A percentile compares a stretch with the other conserved stretches of the same genome.
These are phyloP conservation scores for Acanthochlamys bracteata DNA, from an alignment of 106 monocot species.

Conservation along the genomic window DNA sequence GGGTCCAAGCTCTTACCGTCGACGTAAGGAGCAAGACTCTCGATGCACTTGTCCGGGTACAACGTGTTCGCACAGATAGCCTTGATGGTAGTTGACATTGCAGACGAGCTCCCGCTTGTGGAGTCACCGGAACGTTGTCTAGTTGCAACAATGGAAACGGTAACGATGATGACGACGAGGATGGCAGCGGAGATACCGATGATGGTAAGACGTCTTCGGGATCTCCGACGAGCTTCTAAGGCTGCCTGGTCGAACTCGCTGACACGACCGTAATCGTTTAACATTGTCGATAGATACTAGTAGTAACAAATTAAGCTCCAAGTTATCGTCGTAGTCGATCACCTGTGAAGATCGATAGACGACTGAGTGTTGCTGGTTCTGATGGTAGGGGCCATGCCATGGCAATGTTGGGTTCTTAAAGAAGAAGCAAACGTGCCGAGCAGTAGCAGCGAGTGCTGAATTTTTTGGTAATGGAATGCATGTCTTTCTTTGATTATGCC, in stretches of 20 bases:
- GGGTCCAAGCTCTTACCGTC: conserved; percentile 1
- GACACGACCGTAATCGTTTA: conserved; percentile 2
- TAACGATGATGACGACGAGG: conserved; percentile 1
- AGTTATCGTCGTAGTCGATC: too few relatives aligned
- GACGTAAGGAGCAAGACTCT: neutral
- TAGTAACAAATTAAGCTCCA: too few relatives aligned
- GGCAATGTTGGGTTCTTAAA: neutral
- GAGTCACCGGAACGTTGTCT: neutral
- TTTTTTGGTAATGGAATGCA: too few relatives aligned
- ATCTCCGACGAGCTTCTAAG: conserved; percentile 13
- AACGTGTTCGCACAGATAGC: neutral
- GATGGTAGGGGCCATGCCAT: neutral
- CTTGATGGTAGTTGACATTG: conserved; percentile 11
- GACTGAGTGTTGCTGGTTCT: too few relatives aligned
- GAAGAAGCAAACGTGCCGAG: conserved; percentile 12
- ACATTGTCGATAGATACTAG: too few relatives aligned
- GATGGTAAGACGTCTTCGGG: conserved; percentile 9
- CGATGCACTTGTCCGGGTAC: conserved; percentile 7
- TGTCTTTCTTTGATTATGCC: too few relatives aligned
- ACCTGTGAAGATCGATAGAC: too few relatives aligned
- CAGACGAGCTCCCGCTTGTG: neutral
- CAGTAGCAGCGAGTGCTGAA: neutral
- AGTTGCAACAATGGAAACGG: neutral
- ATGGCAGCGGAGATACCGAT: conserved; percentile 3
- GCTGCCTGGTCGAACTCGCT: conserved; percentile 1